Evolutionary conservation across 257 asterid genomes (phyloP), one percentile per base, ranked within the genome.

Genomic region (Rhazya stricta): DNA sequence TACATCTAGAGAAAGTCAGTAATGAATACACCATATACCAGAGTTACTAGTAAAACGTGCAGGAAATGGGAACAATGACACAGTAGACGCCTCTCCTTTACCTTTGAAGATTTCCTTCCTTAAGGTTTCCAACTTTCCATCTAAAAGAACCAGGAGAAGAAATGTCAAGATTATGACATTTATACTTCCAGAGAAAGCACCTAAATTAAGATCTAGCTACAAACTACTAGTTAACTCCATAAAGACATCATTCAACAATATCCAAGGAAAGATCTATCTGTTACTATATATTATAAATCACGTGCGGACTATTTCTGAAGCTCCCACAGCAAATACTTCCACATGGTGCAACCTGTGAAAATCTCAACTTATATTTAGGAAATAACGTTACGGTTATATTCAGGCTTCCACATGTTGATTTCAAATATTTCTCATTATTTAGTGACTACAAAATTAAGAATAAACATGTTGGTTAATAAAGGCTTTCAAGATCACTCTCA

Each of bases 51-150:
- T 36, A 63, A 61, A 63, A 51, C 19, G 19, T 36, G 69, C 46
- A 18, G 15, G 25, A 63, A 63, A 63, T 19, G 36, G 29, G 39
- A 21, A 18, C 69, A 6, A 63, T 34, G 27, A 34, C 46, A 36
- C 43, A 32, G 29, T 36, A 34, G 15, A 19, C 25, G 36, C 43
- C 45, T 34, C 69, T 63, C 69, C 25, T 18, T 63, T 63, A 63
- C 69, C 45, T 36, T 63, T 7, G 69, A 63, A 63, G 69, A 34
- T 34, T 63, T 63, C n/a, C 69, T 63, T 63, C 69, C 43, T 63
- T 63, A 36, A 34, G 27, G 69, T 63, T 34, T 63, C 69, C 69
- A 36, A 63, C 45, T 63, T 63, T 63, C 69, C 46, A 34, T 63
- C 69, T 63, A 63, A 63, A 34, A 63, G 69, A 63, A 34, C 45